Percentiles rank a stretch among this genome's conserved stretches.
These are phyloP conservation scores for Penicillium cinerascens DNA, from an alignment of 495 filamentous ascomycete species.

Conservation along the genomic window DNA sequence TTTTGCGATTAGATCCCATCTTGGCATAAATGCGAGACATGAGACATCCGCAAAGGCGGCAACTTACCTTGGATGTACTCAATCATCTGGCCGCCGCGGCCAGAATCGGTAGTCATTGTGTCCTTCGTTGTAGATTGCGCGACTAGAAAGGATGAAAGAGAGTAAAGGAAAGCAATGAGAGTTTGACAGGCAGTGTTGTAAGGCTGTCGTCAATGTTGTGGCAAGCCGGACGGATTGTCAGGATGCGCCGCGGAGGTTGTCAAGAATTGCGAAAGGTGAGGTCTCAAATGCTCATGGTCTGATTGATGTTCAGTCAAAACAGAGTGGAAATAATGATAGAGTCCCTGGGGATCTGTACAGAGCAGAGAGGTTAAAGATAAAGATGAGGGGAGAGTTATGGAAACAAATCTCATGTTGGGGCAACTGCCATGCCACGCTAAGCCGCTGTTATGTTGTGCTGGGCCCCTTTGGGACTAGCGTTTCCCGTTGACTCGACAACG, in stretches of 20 bases:
- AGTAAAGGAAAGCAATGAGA: slow-evolving; percentile 9
- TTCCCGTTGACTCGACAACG: slow-evolving; percentile 44
- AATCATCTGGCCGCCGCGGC: slow-evolving; percentile 66
- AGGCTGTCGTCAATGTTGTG: not conserved
- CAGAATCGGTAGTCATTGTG: slow-evolving; percentile 38
- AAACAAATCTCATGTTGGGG: slow-evolving; percentile 33
- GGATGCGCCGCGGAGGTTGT: slow-evolving; percentile 4
- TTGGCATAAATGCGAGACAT: not conserved
- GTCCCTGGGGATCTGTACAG: slow-evolving; percentile 9
- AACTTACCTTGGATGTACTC: slow-evolving; percentile 72
- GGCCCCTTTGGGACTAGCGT: slow-evolving; percentile 31
- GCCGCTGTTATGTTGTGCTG: slow-evolving; percentile 46
- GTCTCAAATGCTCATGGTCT: slow-evolving; percentile 25
- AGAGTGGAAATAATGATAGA: slow-evolving; percentile 10
- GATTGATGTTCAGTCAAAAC: slow-evolving; percentile 10
- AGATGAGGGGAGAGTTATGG: slow-evolving; percentile 12
- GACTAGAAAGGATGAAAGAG: slow-evolving; percentile 4
- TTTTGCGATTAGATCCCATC: slow-evolving; percentile 12
- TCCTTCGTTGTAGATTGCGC: slow-evolving; percentile 10
- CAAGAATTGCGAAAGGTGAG: slow-evolving; percentile 8
- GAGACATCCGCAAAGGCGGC: not conserved
- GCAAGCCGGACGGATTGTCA: slow-evolving; percentile 3
- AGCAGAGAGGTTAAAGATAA: slow-evolving; percentile 1
- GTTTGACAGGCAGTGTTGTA: not conserved
- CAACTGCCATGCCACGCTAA: slow-evolving; percentile 42